Conservation (phyloP, 495 filamentous ascomycete genomes). For the Trichocladium uniseriatum region DNA sequence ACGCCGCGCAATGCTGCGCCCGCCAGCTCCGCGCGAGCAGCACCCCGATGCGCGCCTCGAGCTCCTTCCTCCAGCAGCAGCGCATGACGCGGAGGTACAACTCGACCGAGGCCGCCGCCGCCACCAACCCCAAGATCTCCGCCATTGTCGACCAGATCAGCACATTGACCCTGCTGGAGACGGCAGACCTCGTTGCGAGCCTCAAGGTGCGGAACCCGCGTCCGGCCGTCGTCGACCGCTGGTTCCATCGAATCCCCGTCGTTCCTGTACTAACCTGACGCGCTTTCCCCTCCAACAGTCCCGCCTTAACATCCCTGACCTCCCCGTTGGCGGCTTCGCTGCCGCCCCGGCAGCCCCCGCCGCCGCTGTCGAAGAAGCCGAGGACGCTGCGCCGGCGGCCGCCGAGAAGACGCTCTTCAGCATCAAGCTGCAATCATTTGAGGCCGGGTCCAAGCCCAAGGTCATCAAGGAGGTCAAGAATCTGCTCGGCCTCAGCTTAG, state of each 20-base stretch:
- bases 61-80: conserved; percentile 27
- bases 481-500: conserved; percentile 87
- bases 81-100: conserved; percentile 53
- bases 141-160: conserved; percentile 96
- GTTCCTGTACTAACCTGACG: background rate
- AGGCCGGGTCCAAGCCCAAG: conserved; percentile 86
- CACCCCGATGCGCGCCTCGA: conserved; percentile 29
- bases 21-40: conserved; percentile 41
- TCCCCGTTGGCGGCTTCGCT: conserved; percentile 80
- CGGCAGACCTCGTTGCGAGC: conserved; percentile 83
- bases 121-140: conserved; percentile 81
- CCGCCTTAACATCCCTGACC: conserved; percentile 94
- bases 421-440: conserved; percentile 83
- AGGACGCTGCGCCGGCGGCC: conserved; percentile 77
- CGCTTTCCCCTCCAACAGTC: conserved; percentile 43
- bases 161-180: conserved; percentile 94
- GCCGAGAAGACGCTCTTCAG: conserved; percentile 97
- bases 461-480: conserved; percentile 99
- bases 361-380: conserved; percentile 52
- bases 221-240: background rate
- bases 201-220: conserved; percentile 56
- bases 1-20: conserved; percentile 50
- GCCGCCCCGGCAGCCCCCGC: conserved; percentile 44
- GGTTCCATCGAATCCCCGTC: background rate
- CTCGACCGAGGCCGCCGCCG: conserved; percentile 56